phyloP scores from a whole-genome alignment of 495 filamentous ascomycete species.

The Platismatia glauca region DNA sequence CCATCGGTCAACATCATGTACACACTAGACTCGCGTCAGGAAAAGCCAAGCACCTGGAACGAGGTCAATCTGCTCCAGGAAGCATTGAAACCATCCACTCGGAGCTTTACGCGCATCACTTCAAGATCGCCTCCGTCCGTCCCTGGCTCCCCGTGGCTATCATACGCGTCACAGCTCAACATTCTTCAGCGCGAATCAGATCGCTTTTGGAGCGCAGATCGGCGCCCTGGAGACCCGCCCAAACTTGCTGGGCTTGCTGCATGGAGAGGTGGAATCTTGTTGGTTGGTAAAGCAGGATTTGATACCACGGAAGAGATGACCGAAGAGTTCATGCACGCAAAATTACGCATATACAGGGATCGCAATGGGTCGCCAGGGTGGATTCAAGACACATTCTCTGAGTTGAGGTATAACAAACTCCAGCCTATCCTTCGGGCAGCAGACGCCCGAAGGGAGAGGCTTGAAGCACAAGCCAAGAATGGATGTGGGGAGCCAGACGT shows the following conservation, averaged over 20 bases:
- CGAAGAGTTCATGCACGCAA: neutral
- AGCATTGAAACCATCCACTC: neutral
- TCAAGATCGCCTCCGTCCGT: neutral
- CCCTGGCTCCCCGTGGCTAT: neutral
- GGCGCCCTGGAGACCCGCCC: constrained; percentile 1
- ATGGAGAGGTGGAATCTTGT: neutral
- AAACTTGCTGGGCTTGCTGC: constrained; percentile 1
- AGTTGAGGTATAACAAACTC: neutral
- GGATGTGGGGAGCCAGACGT: neutral
- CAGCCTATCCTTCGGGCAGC: neutral
- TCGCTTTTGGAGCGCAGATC: neutral
- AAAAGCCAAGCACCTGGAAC: neutral
- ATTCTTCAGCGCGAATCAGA: constrained; percentile 1
- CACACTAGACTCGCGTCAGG: neutral
- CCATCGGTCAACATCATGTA: neutral
- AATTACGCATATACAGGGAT: neutral
- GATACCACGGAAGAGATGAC: neutral
- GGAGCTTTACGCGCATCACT: neutral
- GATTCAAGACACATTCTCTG: neutral
- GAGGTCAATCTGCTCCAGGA: neutral
- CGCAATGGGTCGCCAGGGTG: neutral
- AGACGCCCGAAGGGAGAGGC: neutral
- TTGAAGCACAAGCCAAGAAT: neutral
- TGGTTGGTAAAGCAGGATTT: neutral
- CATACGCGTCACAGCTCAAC: neutral